These are phyloP conservation scores for Lagenidium sp. DNA, from an alignment of 352 stramenopile species.

Conservation along the genomic window DNA sequence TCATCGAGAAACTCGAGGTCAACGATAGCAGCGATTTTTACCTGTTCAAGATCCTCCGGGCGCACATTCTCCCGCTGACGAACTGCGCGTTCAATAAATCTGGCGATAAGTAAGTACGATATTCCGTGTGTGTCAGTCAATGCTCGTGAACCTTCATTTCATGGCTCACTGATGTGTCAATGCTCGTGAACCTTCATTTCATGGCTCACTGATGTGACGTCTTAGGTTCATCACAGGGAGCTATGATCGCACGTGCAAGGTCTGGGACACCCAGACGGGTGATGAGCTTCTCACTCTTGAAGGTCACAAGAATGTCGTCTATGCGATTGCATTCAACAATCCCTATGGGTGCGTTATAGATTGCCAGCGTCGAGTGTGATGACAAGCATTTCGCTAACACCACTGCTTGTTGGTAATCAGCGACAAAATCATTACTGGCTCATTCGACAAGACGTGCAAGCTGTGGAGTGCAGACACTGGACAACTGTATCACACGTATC, in stretches of 20 bases:
- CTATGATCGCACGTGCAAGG: slow-evolving; percentile 94
- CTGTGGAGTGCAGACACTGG: slow-evolving; percentile 93
- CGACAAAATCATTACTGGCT: slow-evolving; percentile 94
- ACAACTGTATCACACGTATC: slow-evolving; percentile 92
- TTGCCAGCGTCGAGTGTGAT: background rate
- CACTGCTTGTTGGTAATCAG: slow-evolving; percentile 11
- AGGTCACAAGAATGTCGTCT: slow-evolving; percentile 95
- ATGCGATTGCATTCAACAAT: slow-evolving; percentile 96
- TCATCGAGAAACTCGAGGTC: slow-evolving; percentile 93
- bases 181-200: too few species aligned
- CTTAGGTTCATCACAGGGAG: slow-evolving; percentile 92
- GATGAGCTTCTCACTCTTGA: slow-evolving; percentile 92
- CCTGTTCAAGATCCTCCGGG: slow-evolving; percentile 94
- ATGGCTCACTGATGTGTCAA: too few species aligned
- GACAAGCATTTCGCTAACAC: background rate
- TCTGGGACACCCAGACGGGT: slow-evolving; percentile 93
- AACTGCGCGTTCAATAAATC: slow-evolving; percentile 97
- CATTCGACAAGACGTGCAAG: slow-evolving; percentile 96
- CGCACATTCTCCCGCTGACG: slow-evolving; percentile 93
- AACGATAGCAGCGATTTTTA: slow-evolving; percentile 95
- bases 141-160: too few species aligned
- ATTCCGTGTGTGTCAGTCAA: slow-evolving; percentile 1
- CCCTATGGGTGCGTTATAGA: slow-evolving; percentile 75
- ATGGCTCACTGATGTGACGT: background rate
- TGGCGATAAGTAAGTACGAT: slow-evolving; percentile 79